Evolutionary conservation across 352 stramenopile species (phyloP), one percentile per base, ranked within the genome.

Genomic region (Globisporangium paroecandrum): DNA sequence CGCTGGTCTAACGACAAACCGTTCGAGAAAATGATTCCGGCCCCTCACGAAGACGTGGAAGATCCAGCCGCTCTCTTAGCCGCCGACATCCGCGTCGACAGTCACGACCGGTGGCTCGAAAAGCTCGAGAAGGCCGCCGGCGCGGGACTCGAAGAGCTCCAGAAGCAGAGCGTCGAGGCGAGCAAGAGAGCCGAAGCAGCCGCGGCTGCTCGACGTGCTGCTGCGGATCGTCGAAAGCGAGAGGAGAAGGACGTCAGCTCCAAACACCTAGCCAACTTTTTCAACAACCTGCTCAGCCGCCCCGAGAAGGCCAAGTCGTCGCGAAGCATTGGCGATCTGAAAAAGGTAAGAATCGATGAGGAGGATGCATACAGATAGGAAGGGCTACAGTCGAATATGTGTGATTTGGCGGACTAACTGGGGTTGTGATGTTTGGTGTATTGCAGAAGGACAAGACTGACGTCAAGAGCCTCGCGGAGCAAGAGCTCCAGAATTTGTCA

Each of bases 231-330:
- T 13, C 77, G 85, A 53, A 95, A 93, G 67, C 78, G 82, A 22
- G 83, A 94, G 62, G 83, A 93, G 58, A 91, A 90, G 74, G 85
- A 94, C 58, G 85, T 95, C 58, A 94, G 79, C 73, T 92, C 87
- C 34, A 95, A 90, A 22, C 87, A 95, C 65, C 62, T 95, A 67
- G 81, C 88, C 34, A 95, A 93, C 66, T 95, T 95, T 69, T 95
- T 95, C 68, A 95, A 95, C 72, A 94, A 95, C 60, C 60, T 95
- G 60, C 74, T 95, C 7, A 95, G 87, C 70, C 83, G 85, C 27
- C 87, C 87, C 5, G 87, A 95, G 56, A 95, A 95, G 65, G 81
- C 86, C 27, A 90, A 86, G 67, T 90, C 83, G n/a, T 80, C 79
- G 64, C 76, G 85, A 9, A 69, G 85, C 53, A 79, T 73, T 49